phyloP scores from a whole-genome alignment of 495 filamentous ascomycete species.

The Penicillium simplicissimum region DNA sequence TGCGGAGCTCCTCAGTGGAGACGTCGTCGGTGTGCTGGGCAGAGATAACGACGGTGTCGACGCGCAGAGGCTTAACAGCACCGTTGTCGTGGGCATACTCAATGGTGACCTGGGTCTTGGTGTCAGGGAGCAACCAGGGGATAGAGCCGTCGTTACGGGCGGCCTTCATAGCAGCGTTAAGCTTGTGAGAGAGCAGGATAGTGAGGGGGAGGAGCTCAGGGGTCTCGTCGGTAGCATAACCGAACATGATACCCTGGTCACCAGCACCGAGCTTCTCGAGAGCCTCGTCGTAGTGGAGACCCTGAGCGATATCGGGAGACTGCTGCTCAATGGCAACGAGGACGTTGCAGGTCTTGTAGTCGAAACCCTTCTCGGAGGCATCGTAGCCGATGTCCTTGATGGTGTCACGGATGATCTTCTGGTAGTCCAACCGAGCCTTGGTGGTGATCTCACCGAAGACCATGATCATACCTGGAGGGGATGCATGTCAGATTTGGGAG shows the following conservation, averaged over 20 bases:
- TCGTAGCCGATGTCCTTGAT: conserved; percentile 99
- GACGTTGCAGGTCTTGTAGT: conserved; percentile 99
- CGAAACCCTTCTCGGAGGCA: conserved; percentile 94
- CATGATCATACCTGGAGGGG: conserved; percentile 81
- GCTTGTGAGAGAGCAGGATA: conserved; percentile 88
- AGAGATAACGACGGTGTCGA: conserved; percentile 95
- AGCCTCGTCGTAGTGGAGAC: conserved; percentile 93
- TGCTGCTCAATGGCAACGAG: conserved; percentile 99
- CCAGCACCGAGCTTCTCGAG: conserved; percentile 97
- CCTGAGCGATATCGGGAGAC: conserved; percentile 97
- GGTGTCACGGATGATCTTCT: conserved; percentile 90
- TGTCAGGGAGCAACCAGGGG: conserved; percentile 95
- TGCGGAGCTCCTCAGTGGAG: conserved; percentile 88
- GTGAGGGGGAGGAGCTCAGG: conserved; percentile 95
- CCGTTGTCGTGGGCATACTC: conserved; percentile 97
- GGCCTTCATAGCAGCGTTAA: conserved; percentile 88
- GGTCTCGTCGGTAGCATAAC: conserved; percentile 99
- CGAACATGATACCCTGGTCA: conserved; percentile 99
- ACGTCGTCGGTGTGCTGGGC: conserved; percentile 91
- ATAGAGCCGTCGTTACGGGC: conserved; percentile 83
- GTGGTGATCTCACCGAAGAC: conserved; percentile 99
- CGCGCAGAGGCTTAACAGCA: conserved; percentile 86
- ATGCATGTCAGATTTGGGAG: conserved; percentile 21
- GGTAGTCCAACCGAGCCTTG: conserved; percentile 93
- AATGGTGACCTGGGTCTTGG: conserved; percentile 99